Evolutionary conservation across 352 stramenopile genomes (phyloP).

Genomic region (Phytophthora pseudosyringae): DNA sequence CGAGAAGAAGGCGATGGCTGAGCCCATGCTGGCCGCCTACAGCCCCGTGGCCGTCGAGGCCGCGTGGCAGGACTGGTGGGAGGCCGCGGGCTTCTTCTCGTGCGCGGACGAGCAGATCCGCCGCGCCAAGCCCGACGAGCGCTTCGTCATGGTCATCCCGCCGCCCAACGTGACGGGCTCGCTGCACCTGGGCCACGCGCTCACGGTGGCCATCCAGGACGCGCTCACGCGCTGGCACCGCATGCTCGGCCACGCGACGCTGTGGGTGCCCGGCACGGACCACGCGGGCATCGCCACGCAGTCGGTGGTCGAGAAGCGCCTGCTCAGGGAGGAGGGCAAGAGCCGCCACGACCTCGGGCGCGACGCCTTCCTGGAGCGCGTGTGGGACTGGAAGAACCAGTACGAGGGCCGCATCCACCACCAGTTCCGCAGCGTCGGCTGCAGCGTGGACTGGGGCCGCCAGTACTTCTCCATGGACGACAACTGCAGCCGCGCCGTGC

Average conservation of each 20-base stretch:
- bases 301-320: slow-evolving; percentile 89
- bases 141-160: slow-evolving; percentile 98
- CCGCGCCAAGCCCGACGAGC: slow-evolving; percentile 78
- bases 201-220: slow-evolving; percentile 98
- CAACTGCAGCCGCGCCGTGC: slow-evolving; percentile 96
- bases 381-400: slow-evolving; percentile 98
- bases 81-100: slow-evolving; percentile 95
- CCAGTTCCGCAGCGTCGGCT: slow-evolving; percentile 93
- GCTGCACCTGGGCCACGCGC: slow-evolving; percentile 98
- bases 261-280: slow-evolving; percentile 98
- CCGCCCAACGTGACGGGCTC: slow-evolving; percentile 88
- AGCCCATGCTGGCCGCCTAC: slow-evolving; percentile 94
- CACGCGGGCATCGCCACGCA: slow-evolving; percentile 99
- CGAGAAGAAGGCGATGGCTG: slow-evolving; percentile 94
- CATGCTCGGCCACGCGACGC: slow-evolving; percentile 97
- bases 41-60: slow-evolving; percentile 97
- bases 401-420: slow-evolving; percentile 88
- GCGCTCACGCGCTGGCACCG: slow-evolving; percentile 97
- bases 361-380: slow-evolving; percentile 94
- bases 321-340: slow-evolving; percentile 86
- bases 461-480: slow-evolving; percentile 99
- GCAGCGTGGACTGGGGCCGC: slow-evolving; percentile 97
- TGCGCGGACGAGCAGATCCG: slow-evolving; percentile 90
- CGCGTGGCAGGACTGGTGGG: slow-evolving; percentile 99
- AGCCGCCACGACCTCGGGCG: slow-evolving; percentile 89